Percentiles rank a stretch among this genome's conserved stretches.
Conservation (phyloP, 2,329 filamentous ascomycete species). For the Colletotrichum sublineola region DNA sequence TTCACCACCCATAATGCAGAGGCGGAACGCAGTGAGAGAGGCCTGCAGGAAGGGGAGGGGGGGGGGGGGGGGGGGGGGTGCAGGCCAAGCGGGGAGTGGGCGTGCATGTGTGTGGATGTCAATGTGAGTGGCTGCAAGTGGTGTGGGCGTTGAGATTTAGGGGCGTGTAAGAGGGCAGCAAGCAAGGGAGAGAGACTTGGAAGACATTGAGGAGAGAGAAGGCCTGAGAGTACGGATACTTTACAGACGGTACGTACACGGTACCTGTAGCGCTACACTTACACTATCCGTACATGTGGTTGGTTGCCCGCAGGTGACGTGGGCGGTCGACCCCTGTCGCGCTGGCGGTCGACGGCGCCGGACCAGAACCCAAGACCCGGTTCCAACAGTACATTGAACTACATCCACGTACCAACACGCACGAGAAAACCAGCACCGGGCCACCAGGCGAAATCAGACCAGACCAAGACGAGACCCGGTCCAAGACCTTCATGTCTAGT, state of each 20-base stretch:
- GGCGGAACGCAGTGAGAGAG: constrained; percentile 28
- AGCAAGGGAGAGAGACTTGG: constrained; percentile 28
- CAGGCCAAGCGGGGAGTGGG: constrained; percentile 22
- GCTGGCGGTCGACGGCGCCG: constrained; percentile 22
- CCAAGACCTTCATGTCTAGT: constrained; percentile 4
- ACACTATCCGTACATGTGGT: no score
- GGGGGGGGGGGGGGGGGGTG: constrained; percentile 1
- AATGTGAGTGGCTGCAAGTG: background rate
- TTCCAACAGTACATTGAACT: background rate
- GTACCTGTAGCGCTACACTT: no score
- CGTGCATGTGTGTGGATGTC: background rate
- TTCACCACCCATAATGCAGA: constrained; percentile 34
- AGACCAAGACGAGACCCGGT: constrained; percentile 14
- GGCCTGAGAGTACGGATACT: constrained; percentile 7
- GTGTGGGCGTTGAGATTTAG: constrained; percentile 1
- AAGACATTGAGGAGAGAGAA: constrained; percentile 8
- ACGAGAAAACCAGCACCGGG: background rate
- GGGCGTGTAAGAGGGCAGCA: constrained; percentile 12
- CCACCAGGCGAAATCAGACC: constrained; percentile 26
- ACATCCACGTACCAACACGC: background rate
- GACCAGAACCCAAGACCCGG: constrained; percentile 10
- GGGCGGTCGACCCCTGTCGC: constrained; percentile 35
- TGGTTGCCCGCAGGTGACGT: constrained; percentile 39
- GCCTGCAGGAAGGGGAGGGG: background rate
- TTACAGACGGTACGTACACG: background rate